phyloP scores from a whole-genome alignment of 2,329 filamentous ascomycete species.

The Aureobasidium uvarum region DNA sequence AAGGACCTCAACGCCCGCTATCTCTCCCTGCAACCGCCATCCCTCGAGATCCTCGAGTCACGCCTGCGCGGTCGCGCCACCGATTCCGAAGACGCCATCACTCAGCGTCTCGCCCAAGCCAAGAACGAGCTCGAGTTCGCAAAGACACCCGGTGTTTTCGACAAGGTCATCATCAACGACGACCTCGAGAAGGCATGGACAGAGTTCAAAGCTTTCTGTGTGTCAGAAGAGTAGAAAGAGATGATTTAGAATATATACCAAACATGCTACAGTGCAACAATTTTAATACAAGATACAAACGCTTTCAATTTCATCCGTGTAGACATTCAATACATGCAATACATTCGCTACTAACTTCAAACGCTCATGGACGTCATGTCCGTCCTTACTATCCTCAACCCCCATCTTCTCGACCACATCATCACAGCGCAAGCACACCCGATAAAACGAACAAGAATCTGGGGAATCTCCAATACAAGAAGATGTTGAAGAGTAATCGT shows the following conservation, averaged over 20 bases:
- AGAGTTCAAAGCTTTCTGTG: slow-evolving; percentile 46
- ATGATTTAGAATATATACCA: not conserved
- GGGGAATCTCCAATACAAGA: too few species aligned
- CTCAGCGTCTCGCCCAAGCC: slow-evolving; percentile 68
- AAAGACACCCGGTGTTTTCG: slow-evolving; percentile 64
- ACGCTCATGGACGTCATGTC: not conserved
- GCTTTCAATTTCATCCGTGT: not conserved
- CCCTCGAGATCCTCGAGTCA: slow-evolving; percentile 68
- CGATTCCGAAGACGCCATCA: slow-evolving; percentile 70
- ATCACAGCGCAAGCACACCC: not conserved
- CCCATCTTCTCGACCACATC: not conserved
- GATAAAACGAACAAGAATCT: too few species aligned
- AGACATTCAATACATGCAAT: too few species aligned
- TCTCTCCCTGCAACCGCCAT: slow-evolving; percentile 81
- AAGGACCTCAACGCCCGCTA: slow-evolving; percentile 73
- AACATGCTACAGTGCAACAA: not conserved
- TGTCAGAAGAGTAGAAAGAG: slow-evolving; percentile 31
- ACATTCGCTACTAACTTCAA: too few species aligned
- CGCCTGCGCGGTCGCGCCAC: slow-evolving; percentile 72
- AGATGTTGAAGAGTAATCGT: too few species aligned
- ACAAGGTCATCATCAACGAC: slow-evolving; percentile 65
- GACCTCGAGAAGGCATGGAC: slow-evolving; percentile 58
- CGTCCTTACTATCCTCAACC: not conserved
- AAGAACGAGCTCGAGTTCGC: slow-evolving; percentile 71
- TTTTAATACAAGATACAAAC: not conserved